Percentiles rank a stretch among this genome's conserved stretches.
These are phyloP conservation scores for Chaetomium cochliodes DNA, from an alignment of 495 filamentous ascomycete genomes.

Conservation along the genomic window DNA sequence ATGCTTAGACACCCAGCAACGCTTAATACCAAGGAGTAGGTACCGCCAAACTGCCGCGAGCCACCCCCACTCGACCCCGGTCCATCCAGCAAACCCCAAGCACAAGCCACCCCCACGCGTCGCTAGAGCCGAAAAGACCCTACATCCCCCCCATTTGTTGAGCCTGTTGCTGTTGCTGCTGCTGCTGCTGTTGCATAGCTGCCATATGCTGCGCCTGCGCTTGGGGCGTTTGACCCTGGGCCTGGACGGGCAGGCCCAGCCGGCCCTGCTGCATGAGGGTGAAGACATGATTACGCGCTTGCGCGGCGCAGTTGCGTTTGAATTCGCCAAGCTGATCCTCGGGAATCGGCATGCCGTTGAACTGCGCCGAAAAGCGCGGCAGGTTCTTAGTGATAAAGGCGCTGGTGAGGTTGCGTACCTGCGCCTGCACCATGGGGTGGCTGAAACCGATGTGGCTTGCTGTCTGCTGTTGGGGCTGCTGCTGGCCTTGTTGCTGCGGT, in stretches of 20 bases:
- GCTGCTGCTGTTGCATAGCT: background rate
- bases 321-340: constrained; percentile 37
- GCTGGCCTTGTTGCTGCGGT: constrained; percentile 41
- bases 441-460: constrained; percentile 38
- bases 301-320: constrained; percentile 27
- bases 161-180: background rate
- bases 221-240: constrained; percentile 7
- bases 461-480: constrained; percentile 35
- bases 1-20: too few species aligned
- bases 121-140: background rate
- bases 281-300: constrained; percentile 30
- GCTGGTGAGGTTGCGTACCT: constrained; percentile 38
- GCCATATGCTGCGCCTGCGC: background rate
- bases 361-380: constrained; percentile 44
- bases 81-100: background rate
- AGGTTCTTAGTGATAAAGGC: constrained; percentile 51
- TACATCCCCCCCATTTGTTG: constrained; percentile 30
- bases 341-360: constrained; percentile 34
- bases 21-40: too few species aligned
- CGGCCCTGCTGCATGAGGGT: constrained; percentile 4
- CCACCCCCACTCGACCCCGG: background rate
- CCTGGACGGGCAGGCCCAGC: constrained; percentile 17
- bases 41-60: too few species aligned
- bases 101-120: background rate
- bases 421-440: constrained; percentile 24